Base-by-base conservation (phyloP, 306 rosid genomes). In the Echinosophora koreensis region DNA sequence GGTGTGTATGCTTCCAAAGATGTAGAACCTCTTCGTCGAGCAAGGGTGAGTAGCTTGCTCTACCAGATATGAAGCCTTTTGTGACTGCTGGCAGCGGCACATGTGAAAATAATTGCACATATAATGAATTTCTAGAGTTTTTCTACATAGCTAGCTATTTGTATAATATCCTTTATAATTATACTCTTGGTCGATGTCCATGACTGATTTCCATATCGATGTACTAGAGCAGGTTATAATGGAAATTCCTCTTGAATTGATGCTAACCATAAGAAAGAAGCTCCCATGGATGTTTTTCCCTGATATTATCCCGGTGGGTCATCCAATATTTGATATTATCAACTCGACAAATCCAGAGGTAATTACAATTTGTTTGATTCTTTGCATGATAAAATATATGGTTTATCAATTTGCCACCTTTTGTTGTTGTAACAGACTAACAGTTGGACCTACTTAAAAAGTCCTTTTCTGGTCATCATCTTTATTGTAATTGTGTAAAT, bases 231-330 rank as follows among this genome's bases (percentile, higher is more conserved):
- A 92, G 98, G 97, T 95, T 68, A 87, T 92, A 47, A 92, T 95
- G 98, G 98, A 92, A 85, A 92, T 95, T 81, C 98, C 98, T 7
- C 80, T 95, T 46, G 98, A 95, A 81, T 51, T 95, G 71, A 90
- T 95, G 98, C 76, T 95, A 77, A 92, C 98, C 37, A 81, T 95
- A 71, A 88, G 97, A 84, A 87, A 92, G 86, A 92, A 90, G 80
- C 95, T 83, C 14, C 98, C 98, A 0, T 92, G 98, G 98, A 95
- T 95, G 98, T 92, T 95, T 84, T 95, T 95, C 77, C 97, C 98
- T 5, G 97, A 95, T 77, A 89, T 92, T 69, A 80, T 95, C 71
- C 98, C 98, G 10, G 27, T 95, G 52, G 97, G 97, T 79, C 98
- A 90, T 87, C 98, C 98, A 64, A 88, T 95, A 80, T 95, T 95